Base-by-base conservation (phyloP, 805 yeast genomes). In the Jamesozyma gamospora region DNA sequence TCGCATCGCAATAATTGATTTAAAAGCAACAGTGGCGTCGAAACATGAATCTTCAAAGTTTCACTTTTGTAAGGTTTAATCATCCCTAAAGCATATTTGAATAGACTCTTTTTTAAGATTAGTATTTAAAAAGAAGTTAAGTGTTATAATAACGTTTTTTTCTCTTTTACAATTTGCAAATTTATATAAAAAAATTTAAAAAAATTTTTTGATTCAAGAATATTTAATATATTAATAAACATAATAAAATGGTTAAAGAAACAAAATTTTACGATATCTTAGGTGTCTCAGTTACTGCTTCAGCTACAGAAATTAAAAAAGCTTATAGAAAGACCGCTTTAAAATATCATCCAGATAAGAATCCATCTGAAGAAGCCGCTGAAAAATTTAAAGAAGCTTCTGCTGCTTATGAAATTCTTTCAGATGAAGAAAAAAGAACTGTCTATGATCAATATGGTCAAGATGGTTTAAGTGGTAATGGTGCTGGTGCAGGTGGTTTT, bases 361-460 rank as follows among this genome's bases (percentile, higher is more conserved):
- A 55, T 34, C 78, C 86, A 41, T 71, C 80, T 14, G 87, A 82
- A 39, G 97, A 88, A 39, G 96, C 95, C 13, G 92, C 94, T 39
- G 97, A 90, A 59, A 87, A 84, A 66, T 90, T 90, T 65, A 90
- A 90, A 65, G 95, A 86, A 60, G 73, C 86, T 55, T 79, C 90
- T 4, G 75, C 76, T 44, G 96, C 96, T 6, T 76, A 90, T 60
- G 97, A 90, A 64, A 70, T 86, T n/a, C 70, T 90, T 47, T 74
- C 85, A 11, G 96, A 88, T 58, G 69, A 80, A 14, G 82, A 88
- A 58, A 92, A 88, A 70, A 83, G 97, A 69, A 84, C 80, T 28
- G 52, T 81, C 3, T 90, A 90, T 60, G 97, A 92, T 65, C 77
- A 75, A 48, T 86, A 75, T 58, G 99, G 99, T 63, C 82, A 80